Evolutionary conservation across 768 basidiomycete genomes (phyloP), one percentile per base, ranked within the genome.

Genomic region (Suillus occidentalis): DNA sequence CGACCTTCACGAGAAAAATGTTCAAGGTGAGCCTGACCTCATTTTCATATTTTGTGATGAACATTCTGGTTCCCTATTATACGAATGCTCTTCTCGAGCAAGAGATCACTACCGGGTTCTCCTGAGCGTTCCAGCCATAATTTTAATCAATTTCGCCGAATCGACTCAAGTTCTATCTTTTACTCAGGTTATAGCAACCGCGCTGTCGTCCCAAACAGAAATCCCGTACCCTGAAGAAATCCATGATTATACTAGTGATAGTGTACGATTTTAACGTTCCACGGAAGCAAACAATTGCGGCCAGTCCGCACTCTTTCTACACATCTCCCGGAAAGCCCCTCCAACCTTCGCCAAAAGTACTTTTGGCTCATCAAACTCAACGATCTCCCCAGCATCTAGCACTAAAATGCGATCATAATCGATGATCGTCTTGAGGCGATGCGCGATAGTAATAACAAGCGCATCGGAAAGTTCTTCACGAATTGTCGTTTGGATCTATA

Each of bases 361-460:
- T 47, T 72, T 75, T 0, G 94, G 93, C 10, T 85, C 79, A 63
- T 89, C 94, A 73, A 87, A 94, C 71, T 95, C 92, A n/a, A 87
- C 74, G 52, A 95, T 81, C 63, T 84, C 80, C 2, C 93, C 93
- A 20, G 84, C 81, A 61, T 87, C 89, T 25, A 92, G 76, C n/a
- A 94, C 89, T 69, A 93, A 77, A 69, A 95, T 80, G 16, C 88
- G 80, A 76, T 88, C 86, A 74, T 92, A 87, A 74, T 93, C 88
- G 66, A 93, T 86, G 63, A 92, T 86, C 0, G 91, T 92, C 72
- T 87, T 87, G 25, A 92, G 79, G 16, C 90, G 81, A 77, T 94
- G 93, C 4, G 94, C 94, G 63, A 95, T 94, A 10, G 91, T 93
- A 43, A 95, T 84, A 22, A 95, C 88, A 22, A 93, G 89, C 0